Percentiles rank a stretch among this genome's conserved stretches.
Conservation (phyloP, 2,329 filamentous ascomycete species). For the Claviceps cyperi region DNA sequence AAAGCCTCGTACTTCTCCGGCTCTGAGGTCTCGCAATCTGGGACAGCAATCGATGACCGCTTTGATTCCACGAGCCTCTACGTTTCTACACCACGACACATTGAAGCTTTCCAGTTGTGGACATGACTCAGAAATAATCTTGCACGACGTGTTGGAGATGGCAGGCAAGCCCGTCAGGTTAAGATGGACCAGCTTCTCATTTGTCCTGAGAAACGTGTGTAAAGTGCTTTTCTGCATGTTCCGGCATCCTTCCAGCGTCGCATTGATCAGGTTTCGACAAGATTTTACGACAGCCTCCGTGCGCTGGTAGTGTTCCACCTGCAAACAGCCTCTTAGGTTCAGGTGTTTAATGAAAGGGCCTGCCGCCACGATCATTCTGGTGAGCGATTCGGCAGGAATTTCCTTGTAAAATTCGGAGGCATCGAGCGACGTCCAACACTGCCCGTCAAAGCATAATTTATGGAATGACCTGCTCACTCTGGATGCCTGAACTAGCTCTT, state of each 20-base stretch:
- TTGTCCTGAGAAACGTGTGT: constrained; percentile 59
- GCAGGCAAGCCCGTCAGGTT: constrained; percentile 72
- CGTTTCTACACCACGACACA: constrained; percentile 82
- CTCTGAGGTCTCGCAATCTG: constrained; percentile 63
- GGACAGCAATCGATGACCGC: constrained; percentile 59
- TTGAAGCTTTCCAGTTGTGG: constrained; percentile 72
- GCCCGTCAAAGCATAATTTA: constrained; percentile 80
- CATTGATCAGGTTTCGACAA: constrained; percentile 75
- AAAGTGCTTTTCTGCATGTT: constrained; percentile 69
- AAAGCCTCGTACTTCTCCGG: constrained; percentile 69
- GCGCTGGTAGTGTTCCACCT: constrained; percentile 69
- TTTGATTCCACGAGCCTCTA: constrained; percentile 63
- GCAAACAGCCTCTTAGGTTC: constrained; percentile 81
- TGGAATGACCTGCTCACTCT: constrained; percentile 67
- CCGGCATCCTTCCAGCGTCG: constrained; percentile 77
- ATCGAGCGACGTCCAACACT: constrained; percentile 79
- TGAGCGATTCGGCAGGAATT: constrained; percentile 70
- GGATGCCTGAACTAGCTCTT: constrained; percentile 67
- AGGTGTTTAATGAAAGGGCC: constrained; percentile 85
- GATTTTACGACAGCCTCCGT: constrained; percentile 65
- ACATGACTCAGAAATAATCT: constrained; percentile 70
- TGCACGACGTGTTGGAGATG: constrained; percentile 73
- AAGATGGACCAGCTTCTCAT: constrained; percentile 64
- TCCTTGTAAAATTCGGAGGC: constrained; percentile 74
- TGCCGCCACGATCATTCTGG: constrained; percentile 70